phyloP scores from a whole-genome alignment of 2,329 filamentous ascomycete genomes.

The Curvularia verruculosa region DNA sequence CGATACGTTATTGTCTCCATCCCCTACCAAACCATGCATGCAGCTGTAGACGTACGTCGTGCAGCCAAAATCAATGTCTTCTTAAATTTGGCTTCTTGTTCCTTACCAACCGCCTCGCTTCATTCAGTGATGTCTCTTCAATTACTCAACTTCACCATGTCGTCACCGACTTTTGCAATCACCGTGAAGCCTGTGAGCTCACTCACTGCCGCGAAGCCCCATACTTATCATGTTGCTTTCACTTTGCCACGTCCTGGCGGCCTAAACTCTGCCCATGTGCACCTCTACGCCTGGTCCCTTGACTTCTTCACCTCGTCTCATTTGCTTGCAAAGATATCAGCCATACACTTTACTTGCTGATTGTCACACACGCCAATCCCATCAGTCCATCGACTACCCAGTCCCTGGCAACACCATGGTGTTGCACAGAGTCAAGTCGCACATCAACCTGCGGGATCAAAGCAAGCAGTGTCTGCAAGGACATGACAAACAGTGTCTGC shows the following conservation, averaged over 20 bases:
- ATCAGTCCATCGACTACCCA: no score
- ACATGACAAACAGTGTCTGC: conserved; percentile 1
- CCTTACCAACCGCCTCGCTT: neutral
- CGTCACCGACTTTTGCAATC: neutral
- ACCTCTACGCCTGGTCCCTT: neutral
- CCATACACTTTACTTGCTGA: neutral
- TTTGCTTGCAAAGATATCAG: no score
- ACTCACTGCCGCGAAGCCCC: neutral
- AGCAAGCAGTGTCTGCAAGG: neutral
- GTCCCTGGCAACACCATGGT: neutral
- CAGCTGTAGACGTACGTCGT: neutral
- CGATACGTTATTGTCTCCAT: neutral
- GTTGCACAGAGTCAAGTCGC: conserved; percentile 4
- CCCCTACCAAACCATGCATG: neutral
- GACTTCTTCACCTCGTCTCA: neutral
- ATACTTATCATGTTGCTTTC: neutral
- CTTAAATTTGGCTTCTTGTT: neutral
- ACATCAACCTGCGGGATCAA: neutral
- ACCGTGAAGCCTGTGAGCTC: neutral
- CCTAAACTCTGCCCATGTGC: neutral
- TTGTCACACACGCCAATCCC: neutral
- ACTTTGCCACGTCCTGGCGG: neutral
- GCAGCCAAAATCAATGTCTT: neutral
- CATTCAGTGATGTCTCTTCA: no score
- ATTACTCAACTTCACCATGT: neutral